Evolutionary conservation across 2,329 filamentous ascomycete species (phyloP).

Genomic region (Chalara sp.): DNA sequence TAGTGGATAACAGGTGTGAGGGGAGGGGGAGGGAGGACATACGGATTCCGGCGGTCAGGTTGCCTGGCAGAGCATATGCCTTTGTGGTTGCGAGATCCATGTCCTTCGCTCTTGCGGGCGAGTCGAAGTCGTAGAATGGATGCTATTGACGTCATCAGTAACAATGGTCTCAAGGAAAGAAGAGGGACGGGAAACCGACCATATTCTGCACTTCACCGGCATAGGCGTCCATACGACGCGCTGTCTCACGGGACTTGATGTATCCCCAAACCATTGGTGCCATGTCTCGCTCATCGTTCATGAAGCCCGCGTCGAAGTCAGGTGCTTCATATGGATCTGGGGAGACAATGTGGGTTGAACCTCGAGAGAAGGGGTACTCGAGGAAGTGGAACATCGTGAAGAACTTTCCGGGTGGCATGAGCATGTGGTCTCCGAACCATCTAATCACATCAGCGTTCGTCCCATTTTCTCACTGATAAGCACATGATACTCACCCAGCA

Average conservation of each 20-base stretch:
- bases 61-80: constrained; percentile 57
- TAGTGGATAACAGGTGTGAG: no score
- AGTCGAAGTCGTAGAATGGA: constrained; percentile 67
- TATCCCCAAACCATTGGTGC: constrained; percentile 71
- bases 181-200: constrained; percentile 17
- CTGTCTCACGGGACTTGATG: constrained; percentile 51
- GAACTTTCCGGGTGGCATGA: constrained; percentile 50
- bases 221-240: constrained; percentile 48
- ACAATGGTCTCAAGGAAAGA: neutral
- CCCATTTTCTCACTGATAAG: constrained; percentile 26
- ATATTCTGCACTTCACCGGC: constrained; percentile 40
- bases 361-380: constrained; percentile 54
- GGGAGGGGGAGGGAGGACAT: no score
- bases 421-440: constrained; percentile 54
- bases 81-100: constrained; percentile 72
- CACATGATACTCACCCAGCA: constrained; percentile 39
- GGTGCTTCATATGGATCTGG: constrained; percentile 63
- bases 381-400: constrained; percentile 47
- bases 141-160: constrained; percentile 34
- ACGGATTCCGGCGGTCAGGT: constrained; percentile 33
- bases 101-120: constrained; percentile 61
- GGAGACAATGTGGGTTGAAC: constrained; percentile 52
- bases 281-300: constrained; percentile 83
- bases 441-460: constrained; percentile 18
- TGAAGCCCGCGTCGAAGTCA: constrained; percentile 76